Conservation (phyloP, 192 early-diverging fungal species). For the Linnemannia exigua region DNA sequence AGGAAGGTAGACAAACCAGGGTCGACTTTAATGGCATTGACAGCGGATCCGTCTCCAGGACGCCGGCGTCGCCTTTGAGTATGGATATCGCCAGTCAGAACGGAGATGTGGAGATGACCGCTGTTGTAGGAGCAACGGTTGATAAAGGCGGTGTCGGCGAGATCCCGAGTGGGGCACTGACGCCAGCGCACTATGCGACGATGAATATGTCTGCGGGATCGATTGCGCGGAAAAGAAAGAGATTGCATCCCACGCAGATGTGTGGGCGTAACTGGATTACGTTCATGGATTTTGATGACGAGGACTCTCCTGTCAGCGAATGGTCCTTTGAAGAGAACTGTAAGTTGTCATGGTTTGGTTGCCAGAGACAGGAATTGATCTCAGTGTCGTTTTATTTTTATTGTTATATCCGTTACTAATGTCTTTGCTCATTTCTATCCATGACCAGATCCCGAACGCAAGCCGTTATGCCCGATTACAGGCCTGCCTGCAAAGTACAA, state of each 20-base stretch:
- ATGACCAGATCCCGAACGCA: conserved; percentile 44
- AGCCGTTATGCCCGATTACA: conserved; percentile 70
- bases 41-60: background rate
- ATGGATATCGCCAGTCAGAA: conserved; percentile 10
- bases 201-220: conserved; percentile 46
- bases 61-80: conserved; percentile 33
- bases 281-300: conserved; percentile 52
- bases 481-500: conserved; percentile 71
- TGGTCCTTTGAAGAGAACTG: conserved; percentile 48
- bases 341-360: conserved; percentile 14
- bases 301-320: conserved; percentile 32
- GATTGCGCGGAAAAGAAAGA: conserved; percentile 45
- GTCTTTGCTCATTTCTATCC: background rate
- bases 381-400: background rate
- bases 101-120: conserved; percentile 31
- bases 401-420: background rate
- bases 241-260: conserved; percentile 51
- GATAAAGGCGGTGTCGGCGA: conserved; percentile 2
- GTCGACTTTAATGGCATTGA: conserved; percentile 26
- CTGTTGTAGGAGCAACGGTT: background rate
- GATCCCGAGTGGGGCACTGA: conserved; percentile 19
- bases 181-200: conserved; percentile 28
- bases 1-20: conserved; percentile 6
- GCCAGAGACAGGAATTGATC: background rate
- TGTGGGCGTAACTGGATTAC: conserved; percentile 63